Evolutionary conservation across 2,329 filamentous ascomycete genomes (phyloP).

Genomic region (Colletotrichum neosansevieriae): DNA sequence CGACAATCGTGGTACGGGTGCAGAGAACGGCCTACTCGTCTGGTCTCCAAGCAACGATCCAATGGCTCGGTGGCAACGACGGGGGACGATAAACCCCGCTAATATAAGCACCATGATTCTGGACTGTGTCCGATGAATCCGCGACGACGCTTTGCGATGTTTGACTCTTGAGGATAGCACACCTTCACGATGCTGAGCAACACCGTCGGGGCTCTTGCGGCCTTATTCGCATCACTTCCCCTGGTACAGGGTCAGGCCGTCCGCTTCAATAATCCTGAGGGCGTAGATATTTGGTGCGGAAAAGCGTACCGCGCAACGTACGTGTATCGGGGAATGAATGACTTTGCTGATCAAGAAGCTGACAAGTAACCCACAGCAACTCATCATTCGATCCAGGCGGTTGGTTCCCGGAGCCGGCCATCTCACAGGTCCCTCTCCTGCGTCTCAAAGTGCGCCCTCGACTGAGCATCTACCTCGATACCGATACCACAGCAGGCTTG

Average conservation of each 20-base stretch:
- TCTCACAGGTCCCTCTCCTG: slow-evolving; percentile 50
- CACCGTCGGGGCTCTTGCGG: not conserved
- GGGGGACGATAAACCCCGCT: not conserved
- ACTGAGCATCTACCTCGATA: slow-evolving; percentile 60
- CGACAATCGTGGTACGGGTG: not conserved
- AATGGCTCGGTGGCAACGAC: not conserved
- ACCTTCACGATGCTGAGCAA: slow-evolving; percentile 1
- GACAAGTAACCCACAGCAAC: slow-evolving; percentile 42
- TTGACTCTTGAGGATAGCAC: not conserved
- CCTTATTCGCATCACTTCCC: not conserved
- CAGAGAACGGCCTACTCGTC: not conserved
- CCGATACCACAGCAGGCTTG: slow-evolving; percentile 55
- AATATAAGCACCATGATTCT: slow-evolving; percentile 20
- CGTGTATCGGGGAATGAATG: not conserved
- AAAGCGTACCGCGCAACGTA: slow-evolving; percentile 34
- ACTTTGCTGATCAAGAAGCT: not conserved
- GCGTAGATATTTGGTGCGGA: slow-evolving; percentile 38
- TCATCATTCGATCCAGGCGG: slow-evolving; percentile 60
- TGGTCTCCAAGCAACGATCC: slow-evolving; percentile 19
- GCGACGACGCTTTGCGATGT: not conserved
- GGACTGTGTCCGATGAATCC: not conserved
- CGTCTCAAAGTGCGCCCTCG: slow-evolving; percentile 59
- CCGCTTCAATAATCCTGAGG: slow-evolving; percentile 33
- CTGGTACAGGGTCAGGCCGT: slow-evolving; percentile 16
- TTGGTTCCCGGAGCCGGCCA: slow-evolving; percentile 52